Percentiles rank a stretch among this genome's conserved stretches.
Conservation (phyloP, 257 asterid genomes). For the Solanum tarapatanum region DNA sequence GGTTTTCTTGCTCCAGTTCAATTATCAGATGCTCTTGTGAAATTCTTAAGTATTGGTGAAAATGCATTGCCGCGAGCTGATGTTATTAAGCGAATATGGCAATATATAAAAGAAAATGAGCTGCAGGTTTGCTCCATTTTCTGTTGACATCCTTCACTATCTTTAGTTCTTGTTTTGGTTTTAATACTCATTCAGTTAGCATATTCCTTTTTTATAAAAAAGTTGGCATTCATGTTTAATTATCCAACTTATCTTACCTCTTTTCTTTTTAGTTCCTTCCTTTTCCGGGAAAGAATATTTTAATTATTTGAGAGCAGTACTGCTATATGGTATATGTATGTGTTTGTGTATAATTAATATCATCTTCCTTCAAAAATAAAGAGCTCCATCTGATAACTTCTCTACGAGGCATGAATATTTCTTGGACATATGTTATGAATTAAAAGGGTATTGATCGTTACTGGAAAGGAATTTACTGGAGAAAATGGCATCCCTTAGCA, state of each 20-base stretch:
- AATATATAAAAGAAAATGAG: slow-evolving; percentile 31
- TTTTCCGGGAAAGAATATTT: not conserved
- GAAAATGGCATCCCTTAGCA: not conserved
- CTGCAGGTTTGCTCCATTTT: slow-evolving; percentile 24
- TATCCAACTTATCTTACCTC: not conserved
- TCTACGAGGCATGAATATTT: not conserved
- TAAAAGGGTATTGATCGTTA: not conserved
- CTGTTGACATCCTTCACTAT: not conserved
- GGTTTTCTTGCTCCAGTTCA: slow-evolving; percentile 25
- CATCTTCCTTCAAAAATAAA: not conserved
- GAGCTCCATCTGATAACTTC: not conserved
- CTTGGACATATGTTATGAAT: not conserved
- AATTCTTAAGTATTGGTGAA: slow-evolving; percentile 28
- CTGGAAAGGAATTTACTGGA: not conserved
- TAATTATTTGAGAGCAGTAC: not conserved
- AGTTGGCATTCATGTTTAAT: not conserved
- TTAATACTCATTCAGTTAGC: not conserved
- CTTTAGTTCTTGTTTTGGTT: not conserved
- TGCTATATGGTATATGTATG: not conserved
- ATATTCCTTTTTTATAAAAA: not conserved
- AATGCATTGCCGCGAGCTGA: slow-evolving; percentile 20
- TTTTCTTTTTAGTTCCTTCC: not conserved
- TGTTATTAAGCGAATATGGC: slow-evolving; percentile 32
- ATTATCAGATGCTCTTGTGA: slow-evolving; percentile 21
- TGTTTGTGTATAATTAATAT: not conserved